Evolutionary conservation across 371 early-diverging fungal species (phyloP).

Genomic region (Lichtheimia corymbifera): DNA sequence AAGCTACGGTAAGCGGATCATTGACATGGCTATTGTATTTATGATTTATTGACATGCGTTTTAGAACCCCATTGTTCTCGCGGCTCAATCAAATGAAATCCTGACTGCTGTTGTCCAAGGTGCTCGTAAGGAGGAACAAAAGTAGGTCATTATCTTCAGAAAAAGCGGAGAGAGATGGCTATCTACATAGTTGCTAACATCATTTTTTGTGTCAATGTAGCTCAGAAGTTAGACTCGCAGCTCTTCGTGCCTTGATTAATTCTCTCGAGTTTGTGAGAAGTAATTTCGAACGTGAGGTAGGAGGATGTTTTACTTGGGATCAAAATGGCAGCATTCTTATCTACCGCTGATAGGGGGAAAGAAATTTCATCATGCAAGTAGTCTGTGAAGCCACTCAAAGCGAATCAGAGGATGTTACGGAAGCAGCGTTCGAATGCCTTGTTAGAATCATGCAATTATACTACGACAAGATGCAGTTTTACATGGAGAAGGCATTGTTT

Average conservation of each 20-base stretch:
- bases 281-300: slow-evolving; percentile 85
- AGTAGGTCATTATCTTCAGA: slow-evolving; percentile 30
- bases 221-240: slow-evolving; percentile 83
- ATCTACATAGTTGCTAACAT: too few species aligned
- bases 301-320: neutral
- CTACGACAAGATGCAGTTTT: slow-evolving; percentile 90
- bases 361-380: slow-evolving; percentile 96
- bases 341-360: slow-evolving; percentile 66
- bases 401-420: slow-evolving; percentile 70
- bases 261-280: slow-evolving; percentile 89
- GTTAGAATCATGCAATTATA: slow-evolving; percentile 93
- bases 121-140: slow-evolving; percentile 85
- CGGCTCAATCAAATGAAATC: slow-evolving; percentile 80
- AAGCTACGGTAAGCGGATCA: slow-evolving; percentile 66
- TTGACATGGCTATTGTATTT: too few species aligned
- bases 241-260: slow-evolving; percentile 87
- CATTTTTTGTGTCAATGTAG: slow-evolving; percentile 27
- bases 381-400: slow-evolving; percentile 95
- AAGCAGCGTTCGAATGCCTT: slow-evolving; percentile 91
- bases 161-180: too few species aligned
- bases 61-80: slow-evolving; percentile 76
- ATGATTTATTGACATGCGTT: neutral
- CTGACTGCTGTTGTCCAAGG: slow-evolving; percentile 93
- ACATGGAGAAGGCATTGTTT: slow-evolving; percentile 93
- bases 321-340: neutral